These are phyloP conservation scores for Ilex aquifolium DNA, from an alignment of 257 asterid genomes.

Conservation along the genomic window DNA sequence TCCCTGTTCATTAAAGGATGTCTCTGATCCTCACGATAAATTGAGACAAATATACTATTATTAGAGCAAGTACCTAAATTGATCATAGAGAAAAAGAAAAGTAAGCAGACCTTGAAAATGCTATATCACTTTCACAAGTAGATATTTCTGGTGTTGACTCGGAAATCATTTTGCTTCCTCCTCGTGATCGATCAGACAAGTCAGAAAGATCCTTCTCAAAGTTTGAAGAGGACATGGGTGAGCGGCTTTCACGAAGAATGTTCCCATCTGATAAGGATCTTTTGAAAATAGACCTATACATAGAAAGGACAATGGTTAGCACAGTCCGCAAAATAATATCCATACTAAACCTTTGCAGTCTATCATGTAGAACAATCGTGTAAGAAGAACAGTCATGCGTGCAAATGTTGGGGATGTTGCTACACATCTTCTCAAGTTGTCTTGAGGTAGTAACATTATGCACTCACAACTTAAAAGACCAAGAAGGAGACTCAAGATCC, in stretches of 20 bases:
- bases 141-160: slow-evolving; percentile 69
- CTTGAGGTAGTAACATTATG: no score
- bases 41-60: slow-evolving; percentile 1
- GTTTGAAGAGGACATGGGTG: slow-evolving; percentile 38
- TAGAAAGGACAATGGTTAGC: slow-evolving; percentile 1
- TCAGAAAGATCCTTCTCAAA: slow-evolving; percentile 37
- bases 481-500: no score
- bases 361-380: no score
- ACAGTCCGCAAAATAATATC: background rate
- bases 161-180: slow-evolving; percentile 46
- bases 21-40: slow-evolving; percentile 5
- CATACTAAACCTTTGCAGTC: no score
- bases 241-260: slow-evolving; percentile 54
- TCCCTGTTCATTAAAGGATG: no score
- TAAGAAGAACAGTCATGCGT: no score
- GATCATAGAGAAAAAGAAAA: slow-evolving; percentile 2
- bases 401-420: no score
- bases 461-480: no score
- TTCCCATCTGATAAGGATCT: slow-evolving; percentile 92
- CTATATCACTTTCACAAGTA: slow-evolving; percentile 46
- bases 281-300: slow-evolving; percentile 54
- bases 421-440: no score
- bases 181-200: slow-evolving; percentile 40
- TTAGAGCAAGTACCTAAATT: slow-evolving; percentile 2
- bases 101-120: slow-evolving; percentile 58